Conservation (phyloP, 805 yeast species). For the Candida pseudofarinosa region DNA sequence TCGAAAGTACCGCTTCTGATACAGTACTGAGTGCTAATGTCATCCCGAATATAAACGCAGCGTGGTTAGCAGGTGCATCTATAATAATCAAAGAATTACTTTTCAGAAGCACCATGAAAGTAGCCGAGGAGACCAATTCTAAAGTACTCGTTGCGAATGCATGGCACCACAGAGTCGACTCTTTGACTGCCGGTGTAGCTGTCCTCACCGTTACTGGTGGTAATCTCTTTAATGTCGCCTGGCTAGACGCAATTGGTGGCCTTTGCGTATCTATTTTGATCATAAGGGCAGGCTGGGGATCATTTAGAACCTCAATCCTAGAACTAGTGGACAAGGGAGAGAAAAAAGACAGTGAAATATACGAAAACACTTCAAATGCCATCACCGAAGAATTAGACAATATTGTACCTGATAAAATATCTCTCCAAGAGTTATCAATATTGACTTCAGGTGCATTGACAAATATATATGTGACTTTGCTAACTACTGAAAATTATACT, state of each 20-base stretch:
- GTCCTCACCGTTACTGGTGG: conserved; percentile 84
- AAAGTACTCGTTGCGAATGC: conserved; percentile 94
- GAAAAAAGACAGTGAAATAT: conserved; percentile 47
- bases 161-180: conserved; percentile 97
- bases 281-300: conserved; percentile 78
- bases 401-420: conserved; percentile 19
- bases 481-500: conserved; percentile 25
- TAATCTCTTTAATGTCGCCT: conserved; percentile 66
- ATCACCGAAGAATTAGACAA: conserved; percentile 27
- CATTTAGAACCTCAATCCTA: conserved; percentile 62
- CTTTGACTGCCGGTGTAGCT: conserved; percentile 88
- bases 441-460: conserved; percentile 59
- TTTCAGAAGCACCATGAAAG: conserved; percentile 73
- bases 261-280: conserved; percentile 76
- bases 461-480: conserved; percentile 29
- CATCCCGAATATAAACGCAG: conserved; percentile 75
- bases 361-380: conserved; percentile 35
- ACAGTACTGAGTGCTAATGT: conserved; percentile 5
- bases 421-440: conserved; percentile 41
- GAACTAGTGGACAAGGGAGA: conserved; percentile 79
- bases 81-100: conserved; percentile 86
- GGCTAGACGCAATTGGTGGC: conserved; percentile 94
- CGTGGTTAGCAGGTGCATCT: conserved; percentile 92
- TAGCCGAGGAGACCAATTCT: conserved; percentile 75
- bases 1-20: neutral